Percentiles rank a stretch among this genome's conserved stretches.
These are phyloP conservation scores for Colletotrichum sp. DNA, from an alignment of 2,329 filamentous ascomycete species.

Conservation along the genomic window DNA sequence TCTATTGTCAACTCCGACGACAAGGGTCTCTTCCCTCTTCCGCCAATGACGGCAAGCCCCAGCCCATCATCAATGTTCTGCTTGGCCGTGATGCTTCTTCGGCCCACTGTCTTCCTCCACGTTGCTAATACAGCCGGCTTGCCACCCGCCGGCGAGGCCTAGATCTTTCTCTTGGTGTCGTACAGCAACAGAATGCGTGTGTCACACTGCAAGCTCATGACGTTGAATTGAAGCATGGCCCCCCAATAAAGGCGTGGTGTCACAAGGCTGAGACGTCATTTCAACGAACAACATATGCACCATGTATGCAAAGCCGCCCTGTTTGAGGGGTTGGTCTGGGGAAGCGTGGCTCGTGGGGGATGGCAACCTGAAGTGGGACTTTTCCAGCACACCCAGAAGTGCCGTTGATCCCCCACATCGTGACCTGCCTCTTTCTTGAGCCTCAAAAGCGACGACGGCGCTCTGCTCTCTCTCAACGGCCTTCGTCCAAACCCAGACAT, in stretches of 20 bases:
- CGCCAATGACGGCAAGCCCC: conserved; percentile 1
- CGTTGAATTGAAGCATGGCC: neutral
- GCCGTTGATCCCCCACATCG: conserved; percentile 21
- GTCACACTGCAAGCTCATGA: neutral
- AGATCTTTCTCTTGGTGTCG: neutral
- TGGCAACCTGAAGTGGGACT: conserved; percentile 14
- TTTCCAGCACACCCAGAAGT: conserved; percentile 6
- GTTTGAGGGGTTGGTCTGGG: conserved; percentile 13
- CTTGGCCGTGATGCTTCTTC: neutral
- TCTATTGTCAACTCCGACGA: neutral
- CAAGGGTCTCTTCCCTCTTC: neutral
- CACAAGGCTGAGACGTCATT: conserved; percentile 31
- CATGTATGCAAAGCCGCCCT: conserved; percentile 22
- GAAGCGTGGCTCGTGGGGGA: conserved; percentile 20
- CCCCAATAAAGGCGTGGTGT: conserved; percentile 14
- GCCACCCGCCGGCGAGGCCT: neutral
- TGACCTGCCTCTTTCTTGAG: conserved; percentile 4
- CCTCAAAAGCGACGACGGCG: conserved; percentile 11
- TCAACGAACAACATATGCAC: conserved; percentile 21
- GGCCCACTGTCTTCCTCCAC: neutral
- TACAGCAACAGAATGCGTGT: neutral
- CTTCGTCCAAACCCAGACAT: neutral
- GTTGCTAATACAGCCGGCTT: neutral
- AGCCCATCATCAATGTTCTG: neutral
- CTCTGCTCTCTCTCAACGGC: neutral